Conservation (phyloP, 1,284 basidiomycete species). For the Naganishia albida region DNA sequence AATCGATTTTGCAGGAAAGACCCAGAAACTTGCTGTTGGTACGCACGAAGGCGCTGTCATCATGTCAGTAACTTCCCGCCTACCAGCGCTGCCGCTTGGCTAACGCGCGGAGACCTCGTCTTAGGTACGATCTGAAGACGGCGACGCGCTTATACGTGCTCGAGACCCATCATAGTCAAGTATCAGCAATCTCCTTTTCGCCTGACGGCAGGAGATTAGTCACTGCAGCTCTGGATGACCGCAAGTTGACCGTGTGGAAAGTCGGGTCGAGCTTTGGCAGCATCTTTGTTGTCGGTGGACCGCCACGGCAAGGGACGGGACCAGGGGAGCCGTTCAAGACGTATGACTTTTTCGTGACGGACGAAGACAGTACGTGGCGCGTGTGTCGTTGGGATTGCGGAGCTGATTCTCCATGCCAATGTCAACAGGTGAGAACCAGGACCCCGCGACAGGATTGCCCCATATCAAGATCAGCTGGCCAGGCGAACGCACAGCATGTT, state of each 20-base stretch:
- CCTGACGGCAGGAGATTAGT: constrained; percentile 88
- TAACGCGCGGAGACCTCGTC: not conserved
- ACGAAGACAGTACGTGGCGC: constrained; percentile 52
- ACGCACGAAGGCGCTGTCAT: constrained; percentile 90
- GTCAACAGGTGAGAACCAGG: constrained; percentile 63
- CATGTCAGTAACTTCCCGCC: constrained; percentile 56
- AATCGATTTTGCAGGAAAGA: constrained; percentile 82
- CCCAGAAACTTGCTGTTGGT: constrained; percentile 87
- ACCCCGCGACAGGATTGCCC: constrained; percentile 68
- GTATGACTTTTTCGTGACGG: constrained; percentile 64
- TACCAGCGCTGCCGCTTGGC: not conserved
- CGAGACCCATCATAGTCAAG: constrained; percentile 78
- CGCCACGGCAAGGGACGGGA: constrained; percentile 80
- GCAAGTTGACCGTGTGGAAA: constrained; percentile 81
- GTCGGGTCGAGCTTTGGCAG: constrained; percentile 80
- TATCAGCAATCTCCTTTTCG: constrained; percentile 82
- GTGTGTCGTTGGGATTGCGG: not conserved
- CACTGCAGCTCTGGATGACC: constrained; percentile 82
- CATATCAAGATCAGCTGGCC: constrained; percentile 80
- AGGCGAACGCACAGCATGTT: constrained; percentile 72
- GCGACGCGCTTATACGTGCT: constrained; percentile 92
- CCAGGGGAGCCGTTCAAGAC: constrained; percentile 81
- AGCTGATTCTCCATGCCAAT: not conserved
- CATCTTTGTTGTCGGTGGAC: constrained; percentile 86
- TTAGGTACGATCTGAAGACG: constrained; percentile 87